Evolutionary conservation across 2,329 filamentous ascomycete genomes (phyloP).

Genomic region (Dactylellina cionopaga): DNA sequence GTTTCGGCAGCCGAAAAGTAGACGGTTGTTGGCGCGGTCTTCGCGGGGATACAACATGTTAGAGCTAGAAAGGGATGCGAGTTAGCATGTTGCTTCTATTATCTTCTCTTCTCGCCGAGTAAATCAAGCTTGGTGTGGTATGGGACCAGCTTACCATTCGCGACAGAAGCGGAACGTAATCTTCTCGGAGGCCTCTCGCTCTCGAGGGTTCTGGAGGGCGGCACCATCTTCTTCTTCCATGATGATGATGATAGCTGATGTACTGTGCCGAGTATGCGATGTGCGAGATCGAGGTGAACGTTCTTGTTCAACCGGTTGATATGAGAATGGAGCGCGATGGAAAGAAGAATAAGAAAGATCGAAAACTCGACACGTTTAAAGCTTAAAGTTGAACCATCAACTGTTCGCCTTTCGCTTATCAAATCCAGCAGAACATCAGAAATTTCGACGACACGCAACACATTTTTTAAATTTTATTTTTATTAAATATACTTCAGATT

Average conservation of each 20-base stretch:
- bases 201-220: constrained; percentile 48
- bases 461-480: constrained; percentile 12
- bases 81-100: constrained; percentile 55
- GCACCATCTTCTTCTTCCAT: constrained; percentile 49
- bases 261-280: background rate
- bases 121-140: background rate
- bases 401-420: constrained; percentile 38
- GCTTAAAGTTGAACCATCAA: background rate
- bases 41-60: constrained; percentile 99
- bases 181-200: constrained; percentile 68
- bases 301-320: constrained; percentile 46
- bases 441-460: constrained; percentile 49
- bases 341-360: background rate
- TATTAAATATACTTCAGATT: background rate
- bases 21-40: constrained; percentile 80
- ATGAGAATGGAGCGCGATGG: constrained; percentile 21
- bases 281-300: too few relatives aligned
- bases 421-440: constrained; percentile 25
- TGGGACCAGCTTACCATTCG: constrained; percentile 74
- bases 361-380: too few relatives aligned
- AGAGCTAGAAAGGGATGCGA: constrained; percentile 68
- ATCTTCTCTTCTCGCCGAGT: too few relatives aligned
- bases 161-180: constrained; percentile 98
- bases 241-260: background rate
- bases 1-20: constrained; percentile 95